Evolutionary conservation across 1,139 yeast genomes (phyloP).

Genomic region (Pichia sp.): DNA sequence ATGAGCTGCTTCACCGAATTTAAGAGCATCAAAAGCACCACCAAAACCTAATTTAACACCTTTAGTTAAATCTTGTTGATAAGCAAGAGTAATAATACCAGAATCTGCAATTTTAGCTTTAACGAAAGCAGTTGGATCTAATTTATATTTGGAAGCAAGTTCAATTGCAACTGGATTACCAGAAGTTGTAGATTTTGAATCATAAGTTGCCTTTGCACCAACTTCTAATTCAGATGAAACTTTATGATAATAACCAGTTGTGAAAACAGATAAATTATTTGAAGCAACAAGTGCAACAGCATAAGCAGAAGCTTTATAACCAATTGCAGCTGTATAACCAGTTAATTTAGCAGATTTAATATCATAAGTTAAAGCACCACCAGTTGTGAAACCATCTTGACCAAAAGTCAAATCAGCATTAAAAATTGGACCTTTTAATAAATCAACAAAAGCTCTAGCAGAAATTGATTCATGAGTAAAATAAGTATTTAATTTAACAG

Average conservation of each 20-base stretch:
- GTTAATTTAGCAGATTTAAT: constrained; percentile 87
- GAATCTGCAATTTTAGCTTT: constrained; percentile 97
- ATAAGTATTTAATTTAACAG: constrained; percentile 86
- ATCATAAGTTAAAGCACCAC: constrained; percentile 97
- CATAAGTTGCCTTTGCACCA: constrained; percentile 97
- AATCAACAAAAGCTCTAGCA: constrained; percentile 92
- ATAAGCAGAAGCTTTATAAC: constrained; percentile 86
- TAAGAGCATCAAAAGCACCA: constrained; percentile 93
- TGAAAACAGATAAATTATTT: constrained; percentile 82
- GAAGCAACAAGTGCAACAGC: constrained; percentile 85
- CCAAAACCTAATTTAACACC: constrained; percentile 98
- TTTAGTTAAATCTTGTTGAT: constrained; percentile 93
- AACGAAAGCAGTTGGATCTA: constrained; percentile 82
- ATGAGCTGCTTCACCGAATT: constrained; percentile 96
- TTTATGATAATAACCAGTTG: constrained; percentile 97
- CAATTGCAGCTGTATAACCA: constrained; percentile 91
- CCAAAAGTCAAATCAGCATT: constrained; percentile 93
- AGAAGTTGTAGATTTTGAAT: constrained; percentile 66
- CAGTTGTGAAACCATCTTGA: constrained; percentile 94
- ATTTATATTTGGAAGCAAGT: constrained; percentile 91
- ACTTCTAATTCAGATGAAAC: constrained; percentile 89
- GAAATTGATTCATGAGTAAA: constrained; percentile 91
- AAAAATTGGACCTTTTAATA: constrained; percentile 92
- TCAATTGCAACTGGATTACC: constrained; percentile 70
- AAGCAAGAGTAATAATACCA: constrained; percentile 90